Evolutionary conservation across 805 yeast species (phyloP), one percentile per base, ranked within the genome.

Genomic region (Candida suzukii): DNA sequence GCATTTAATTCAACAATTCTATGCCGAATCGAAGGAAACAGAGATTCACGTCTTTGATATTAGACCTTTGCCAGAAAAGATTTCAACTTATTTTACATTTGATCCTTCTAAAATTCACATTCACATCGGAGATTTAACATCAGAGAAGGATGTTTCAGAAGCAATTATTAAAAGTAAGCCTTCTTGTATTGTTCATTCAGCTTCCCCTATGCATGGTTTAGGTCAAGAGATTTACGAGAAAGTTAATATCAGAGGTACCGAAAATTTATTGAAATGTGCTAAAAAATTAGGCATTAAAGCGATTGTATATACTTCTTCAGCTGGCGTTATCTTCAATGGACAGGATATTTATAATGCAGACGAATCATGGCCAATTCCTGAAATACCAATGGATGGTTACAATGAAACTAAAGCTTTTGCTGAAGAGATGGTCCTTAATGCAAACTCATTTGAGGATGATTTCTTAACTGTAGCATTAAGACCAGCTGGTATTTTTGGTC

Each of bases 401-500:
- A 95, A 93, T 56, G 90, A 85, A 58, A 90, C 98, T 10, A 93
- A 93, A 61, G 96, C 95, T 10, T 71, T 73, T 46, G 99, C 96
- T 1, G 99, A 93, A 63, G 73, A 71, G 16, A 74, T 80, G 66
- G 96, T 88, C 2, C 70, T 90, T 55, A 66, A 74, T 18, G 85
- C 95, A 16, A 85, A 88, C 60, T 74, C 75, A 37, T 64, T 65
- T n/a, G 60, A 65, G 1, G 66, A 70, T 13, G 69, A 68, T 2
- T 74, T 90, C 48, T 65, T 73, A 38, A 93, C 99, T 0, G 83
- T 86, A 29, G 93, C 96, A 2, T 64, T 93, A 38, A 76, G 99
- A 47, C 99, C 99, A 1, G 96, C 99, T 1, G 99, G 99, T 31
- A 88, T 93, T 37, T 93, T 93, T 67, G 99, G 99, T 5, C 99